Conservation (phyloP, 768 basidiomycete genomes). For the Amanita rubescens region DNA sequence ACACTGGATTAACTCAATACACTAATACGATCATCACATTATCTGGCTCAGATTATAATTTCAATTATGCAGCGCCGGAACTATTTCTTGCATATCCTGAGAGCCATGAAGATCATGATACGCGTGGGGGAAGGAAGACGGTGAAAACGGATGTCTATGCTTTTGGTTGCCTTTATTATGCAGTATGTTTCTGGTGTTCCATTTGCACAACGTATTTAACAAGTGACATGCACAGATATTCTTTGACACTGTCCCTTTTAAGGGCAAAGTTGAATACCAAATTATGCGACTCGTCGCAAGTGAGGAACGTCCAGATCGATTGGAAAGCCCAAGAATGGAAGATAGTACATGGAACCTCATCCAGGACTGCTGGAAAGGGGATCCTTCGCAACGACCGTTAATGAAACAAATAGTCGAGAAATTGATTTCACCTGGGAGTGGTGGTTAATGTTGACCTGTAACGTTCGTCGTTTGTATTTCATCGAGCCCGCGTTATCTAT, state of each 20-base stretch:
- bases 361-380: not conserved
- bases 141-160: not conserved
- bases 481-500: no score
- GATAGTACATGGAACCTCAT: not conserved
- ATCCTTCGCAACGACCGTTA: not conserved
- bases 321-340: not conserved
- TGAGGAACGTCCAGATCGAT: not conserved
- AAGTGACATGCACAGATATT: not conserved
- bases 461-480: no score
- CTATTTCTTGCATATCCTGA: not conserved
- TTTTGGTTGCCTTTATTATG: conserved; percentile 3
- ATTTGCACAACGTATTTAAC: not conserved
- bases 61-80: conserved; percentile 1
- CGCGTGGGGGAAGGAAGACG: not conserved
- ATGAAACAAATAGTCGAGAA: not conserved
- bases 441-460: no score
- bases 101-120: not conserved
- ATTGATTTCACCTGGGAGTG: not conserved
- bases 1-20: no score
- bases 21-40: no score
- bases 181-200: not conserved
- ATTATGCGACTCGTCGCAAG: not conserved
- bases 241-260: not conserved
- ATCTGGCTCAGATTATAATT: no score
- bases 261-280: not conserved